These are phyloP conservation scores for Neurospora intermedia DNA, from an alignment of 495 filamentous ascomycete genomes.

Conservation along the genomic window DNA sequence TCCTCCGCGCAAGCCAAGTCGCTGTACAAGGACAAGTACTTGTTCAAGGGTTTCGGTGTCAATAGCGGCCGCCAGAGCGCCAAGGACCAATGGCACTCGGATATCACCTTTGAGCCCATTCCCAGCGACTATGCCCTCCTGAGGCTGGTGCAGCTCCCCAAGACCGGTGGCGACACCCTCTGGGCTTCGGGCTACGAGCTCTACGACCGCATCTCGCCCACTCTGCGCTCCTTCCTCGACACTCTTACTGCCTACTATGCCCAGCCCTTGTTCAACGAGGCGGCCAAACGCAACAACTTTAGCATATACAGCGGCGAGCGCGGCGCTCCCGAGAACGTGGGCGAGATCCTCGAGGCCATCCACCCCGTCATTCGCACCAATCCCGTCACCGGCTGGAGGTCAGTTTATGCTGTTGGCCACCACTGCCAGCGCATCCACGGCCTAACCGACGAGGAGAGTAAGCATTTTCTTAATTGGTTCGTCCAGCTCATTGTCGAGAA, in stretches of 20 bases:
- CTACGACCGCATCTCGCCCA: slow-evolving; percentile 61
- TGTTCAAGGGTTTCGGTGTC: slow-evolving; percentile 3
- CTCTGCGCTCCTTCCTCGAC: slow-evolving; percentile 59
- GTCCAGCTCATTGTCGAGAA: slow-evolving; percentile 56
- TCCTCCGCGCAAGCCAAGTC: slow-evolving; percentile 47
- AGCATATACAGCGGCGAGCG: slow-evolving; percentile 27
- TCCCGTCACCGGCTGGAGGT: slow-evolving; percentile 73
- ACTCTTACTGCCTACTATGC: slow-evolving; percentile 55
- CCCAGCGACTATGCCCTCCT: slow-evolving; percentile 57
- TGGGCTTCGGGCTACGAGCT: slow-evolving; percentile 72
- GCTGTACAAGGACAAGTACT: slow-evolving; percentile 35
- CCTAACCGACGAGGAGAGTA: slow-evolving; percentile 53
- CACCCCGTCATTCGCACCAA: slow-evolving; percentile 75
- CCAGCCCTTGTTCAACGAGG: slow-evolving; percentile 32
- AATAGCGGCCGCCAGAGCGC: slow-evolving; percentile 27
- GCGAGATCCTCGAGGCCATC: slow-evolving; percentile 47
- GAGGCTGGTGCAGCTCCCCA: slow-evolving; percentile 50
- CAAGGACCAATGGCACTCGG: slow-evolving; percentile 50
- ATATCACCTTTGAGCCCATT: slow-evolving; percentile 58
- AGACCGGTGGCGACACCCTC: slow-evolving; percentile 65
- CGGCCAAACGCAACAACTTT: slow-evolving; percentile 10
- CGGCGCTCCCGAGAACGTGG: slow-evolving; percentile 60
- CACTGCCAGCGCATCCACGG: slow-evolving; percentile 57
- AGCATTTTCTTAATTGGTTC: slow-evolving; percentile 53
- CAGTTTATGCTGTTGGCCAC: slow-evolving; percentile 53